Evolutionary conservation across 768 basidiomycete species (phyloP), one percentile per base, ranked within the genome.

Genomic region (Rhodotorula taiwanensis): DNA sequence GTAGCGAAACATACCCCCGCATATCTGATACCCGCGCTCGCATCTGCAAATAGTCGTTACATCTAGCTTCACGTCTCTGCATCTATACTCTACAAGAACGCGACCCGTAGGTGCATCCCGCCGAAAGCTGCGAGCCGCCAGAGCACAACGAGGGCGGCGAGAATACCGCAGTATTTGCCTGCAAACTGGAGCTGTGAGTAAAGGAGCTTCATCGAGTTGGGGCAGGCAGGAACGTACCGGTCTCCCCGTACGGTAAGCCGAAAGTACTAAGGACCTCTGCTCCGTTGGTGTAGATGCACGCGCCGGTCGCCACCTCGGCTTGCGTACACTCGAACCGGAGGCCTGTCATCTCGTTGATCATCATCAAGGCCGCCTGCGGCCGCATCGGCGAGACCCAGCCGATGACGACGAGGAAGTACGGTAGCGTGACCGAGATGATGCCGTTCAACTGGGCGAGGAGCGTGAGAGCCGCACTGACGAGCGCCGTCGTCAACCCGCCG

Each of bases 261-360:
- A 77, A 75, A 23, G 76, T 68, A 23, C 71, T 73, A 20, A 78
- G 70, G 54, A 77, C 25, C 56, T 77, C 73, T 52, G 76, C 74
- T 25, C 76, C 77, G 23, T 60, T 77, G 51, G 74, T 66, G 0
- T 75, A 75, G 27, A 77, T 72, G 68, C 78, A 79, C 10, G 63
- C 69, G 2, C 77, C 78, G 0, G 63, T 62, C 6, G 56, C 28
- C 27, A 77, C 64, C 25, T 75, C 64, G 3, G 62, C 74, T 1
- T 36, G 41, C 9, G 74, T 67, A 58, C 77, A 78, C 41, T 74
- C 45, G 65, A 79, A 76, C 3, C 27, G 20, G 1, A 78, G 63
- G 5, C 76, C 76, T 14, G 56, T 33, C 20, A 70, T 64, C 55
- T 78, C 77, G 61, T 79, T 78, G 73, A 78, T 77, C 54, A 76